Conservation (phyloP, 2,329 filamentous ascomycete genomes). For the Calonectria hawksworthii region DNA sequence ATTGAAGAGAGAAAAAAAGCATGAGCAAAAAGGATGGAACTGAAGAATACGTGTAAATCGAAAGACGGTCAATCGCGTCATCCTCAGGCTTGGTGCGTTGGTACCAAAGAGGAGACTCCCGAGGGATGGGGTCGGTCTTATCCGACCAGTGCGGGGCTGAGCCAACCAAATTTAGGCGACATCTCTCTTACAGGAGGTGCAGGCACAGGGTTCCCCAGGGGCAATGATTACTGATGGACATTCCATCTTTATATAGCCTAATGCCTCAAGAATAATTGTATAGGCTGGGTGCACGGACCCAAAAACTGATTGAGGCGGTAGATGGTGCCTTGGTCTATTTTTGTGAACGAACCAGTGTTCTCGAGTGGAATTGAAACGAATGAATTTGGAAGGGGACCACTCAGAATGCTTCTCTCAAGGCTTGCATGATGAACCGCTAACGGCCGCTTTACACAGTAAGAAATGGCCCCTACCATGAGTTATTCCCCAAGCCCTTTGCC, state of each 20-base stretch:
- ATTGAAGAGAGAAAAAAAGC: too few species aligned
- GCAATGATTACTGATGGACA: neutral
- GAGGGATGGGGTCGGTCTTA: neutral
- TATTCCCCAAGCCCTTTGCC: neutral
- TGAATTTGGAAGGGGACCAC: neutral
- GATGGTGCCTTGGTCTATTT: neutral
- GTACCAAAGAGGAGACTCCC: neutral
- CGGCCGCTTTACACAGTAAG: neutral
- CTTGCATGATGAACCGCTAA: neutral
- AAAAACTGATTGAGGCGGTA: neutral
- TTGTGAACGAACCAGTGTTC: neutral
- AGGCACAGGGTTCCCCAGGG: neutral
- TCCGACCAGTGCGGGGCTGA: neutral
- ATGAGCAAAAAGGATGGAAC: too few species aligned
- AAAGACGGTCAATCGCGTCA: neutral
- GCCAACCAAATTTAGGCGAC: neutral
- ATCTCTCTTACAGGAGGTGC: neutral
- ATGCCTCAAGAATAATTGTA: neutral
- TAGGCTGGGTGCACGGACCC: neutral
- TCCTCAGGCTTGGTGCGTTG: neutral
- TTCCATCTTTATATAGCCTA: neutral
- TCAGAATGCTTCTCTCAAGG: neutral
- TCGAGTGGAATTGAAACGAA: neutral
- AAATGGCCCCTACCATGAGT: neutral
- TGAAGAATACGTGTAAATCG: too few species aligned